A percentile compares a stretch with the other conserved stretches of the same genome.
Conservation (phyloP, 768 basidiomycete genomes). For the Polyporus arcularius region DNA sequence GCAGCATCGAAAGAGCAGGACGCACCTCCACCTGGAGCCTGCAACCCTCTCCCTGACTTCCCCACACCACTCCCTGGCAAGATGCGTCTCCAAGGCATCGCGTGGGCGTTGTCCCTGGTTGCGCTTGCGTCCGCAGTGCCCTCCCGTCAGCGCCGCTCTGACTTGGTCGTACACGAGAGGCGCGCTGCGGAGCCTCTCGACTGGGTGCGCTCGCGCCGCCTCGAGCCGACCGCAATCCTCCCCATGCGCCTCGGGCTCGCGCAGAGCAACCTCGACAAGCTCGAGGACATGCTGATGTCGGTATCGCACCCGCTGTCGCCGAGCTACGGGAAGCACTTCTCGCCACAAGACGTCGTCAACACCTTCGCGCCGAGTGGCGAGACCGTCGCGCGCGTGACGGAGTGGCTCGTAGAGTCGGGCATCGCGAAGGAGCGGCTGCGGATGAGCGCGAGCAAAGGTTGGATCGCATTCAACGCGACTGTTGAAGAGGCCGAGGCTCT, state of each 20-base stretch:
- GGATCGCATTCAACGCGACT: conserved; percentile 45
- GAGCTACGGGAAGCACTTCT: conserved; percentile 50
- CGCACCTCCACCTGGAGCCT: conserved; percentile 8
- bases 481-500: conserved; percentile 45
- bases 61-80: not conserved
- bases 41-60: not conserved
- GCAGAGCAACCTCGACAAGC: conserved; percentile 41
- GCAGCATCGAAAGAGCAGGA: not conserved
- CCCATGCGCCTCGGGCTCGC: conserved; percentile 48
- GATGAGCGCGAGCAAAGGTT: conserved; percentile 43
- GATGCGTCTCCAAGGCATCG: conserved; percentile 10
- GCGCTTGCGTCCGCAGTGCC: conserved; percentile 18
- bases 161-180: conserved; percentile 40
- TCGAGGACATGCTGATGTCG: conserved; percentile 44
- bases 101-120: conserved; percentile 16
- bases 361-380: conserved; percentile 43
- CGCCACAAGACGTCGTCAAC: conserved; percentile 39
- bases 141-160: conserved; percentile 8
- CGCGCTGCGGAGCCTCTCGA: conserved; percentile 35
- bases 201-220: conserved; percentile 35
- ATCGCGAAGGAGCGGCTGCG: conserved; percentile 37
- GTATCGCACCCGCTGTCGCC: conserved; percentile 47
- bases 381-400: conserved; percentile 38
- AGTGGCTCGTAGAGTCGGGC: conserved; percentile 42
- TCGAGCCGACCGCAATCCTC: conserved; percentile 33